These are phyloP conservation scores for Termitomyces sp. DNA, from an alignment of 768 basidiomycete genomes.

Conservation along the genomic window DNA sequence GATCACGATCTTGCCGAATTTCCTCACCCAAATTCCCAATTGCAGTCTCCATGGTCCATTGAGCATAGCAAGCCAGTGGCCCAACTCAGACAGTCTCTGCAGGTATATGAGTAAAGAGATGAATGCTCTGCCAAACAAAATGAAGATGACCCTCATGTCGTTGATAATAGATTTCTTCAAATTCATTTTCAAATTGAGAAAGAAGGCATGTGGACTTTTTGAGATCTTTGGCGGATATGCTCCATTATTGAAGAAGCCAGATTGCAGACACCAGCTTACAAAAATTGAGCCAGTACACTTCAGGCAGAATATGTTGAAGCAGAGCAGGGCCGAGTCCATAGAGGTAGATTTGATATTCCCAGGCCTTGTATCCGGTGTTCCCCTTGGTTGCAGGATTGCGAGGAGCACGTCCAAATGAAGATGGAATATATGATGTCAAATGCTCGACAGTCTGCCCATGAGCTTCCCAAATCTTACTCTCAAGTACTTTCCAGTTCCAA, in stretches of 20 bases:
- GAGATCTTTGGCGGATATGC: conserved; percentile 9
- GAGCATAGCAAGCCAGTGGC: neutral
- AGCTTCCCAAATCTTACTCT: neutral
- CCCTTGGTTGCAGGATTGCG: conserved; percentile 14
- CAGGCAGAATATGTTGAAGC: conserved; percentile 24
- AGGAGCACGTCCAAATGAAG: conserved; percentile 28
- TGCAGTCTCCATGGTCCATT: too few relatives aligned
- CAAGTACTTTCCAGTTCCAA: conserved; percentile 6
- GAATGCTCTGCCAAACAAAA: conserved; percentile 10
- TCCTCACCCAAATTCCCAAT: too few relatives aligned
- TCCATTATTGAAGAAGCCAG: conserved; percentile 23
- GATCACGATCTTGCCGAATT: neutral
- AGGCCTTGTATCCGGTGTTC: neutral
- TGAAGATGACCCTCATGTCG: conserved; percentile 1
- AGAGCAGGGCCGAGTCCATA: conserved; percentile 22
- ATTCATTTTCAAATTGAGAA: conserved; percentile 2
- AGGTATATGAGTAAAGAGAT: conserved; percentile 10
- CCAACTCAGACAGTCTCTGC: conserved; percentile 3
- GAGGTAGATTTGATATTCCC: neutral
- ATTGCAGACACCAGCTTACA: conserved; percentile 28
- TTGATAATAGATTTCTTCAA: conserved; percentile 7
- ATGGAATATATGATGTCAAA: conserved; percentile 2
- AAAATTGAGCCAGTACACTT: conserved; percentile 24
- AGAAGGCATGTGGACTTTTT: conserved; percentile 11
- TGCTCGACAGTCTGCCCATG: neutral